Base-by-base conservation (phyloP, 306 rosid species). In the Vigna reflexopilosa region DNA sequence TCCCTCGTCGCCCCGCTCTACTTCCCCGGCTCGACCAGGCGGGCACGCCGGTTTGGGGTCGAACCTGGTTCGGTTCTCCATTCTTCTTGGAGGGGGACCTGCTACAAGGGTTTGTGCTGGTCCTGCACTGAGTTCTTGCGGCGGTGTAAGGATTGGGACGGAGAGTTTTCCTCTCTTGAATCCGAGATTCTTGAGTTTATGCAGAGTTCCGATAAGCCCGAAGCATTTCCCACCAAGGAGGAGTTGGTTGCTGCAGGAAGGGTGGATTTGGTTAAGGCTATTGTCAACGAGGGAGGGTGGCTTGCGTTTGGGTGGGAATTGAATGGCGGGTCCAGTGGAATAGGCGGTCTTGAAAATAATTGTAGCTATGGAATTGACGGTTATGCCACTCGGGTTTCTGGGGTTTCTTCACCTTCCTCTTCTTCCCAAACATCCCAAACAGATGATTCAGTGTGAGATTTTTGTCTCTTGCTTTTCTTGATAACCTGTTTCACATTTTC, bases 231-330 rank as follows among this genome's bases (percentile, higher is more conserved):
- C 22, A 85, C 88, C 20, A 88, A 82, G 85, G 86, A 82, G 56
- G 94, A 96, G 65, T 62, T 96, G 80, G 64, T 93, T 83, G 90
- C 84, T 22, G 87, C 87, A 30, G 99, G 99, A 52, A 89, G 98
- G 87, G 34, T 42, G 65, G 98, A 96, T 85, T 93, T 96, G 83
- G 98, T 56, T 36, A 88, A 88, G 1, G 98, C 90, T 32, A 90
- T 96, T 51, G 83, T 24, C 1, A 77, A 70, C 17, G 82, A 73
- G 87, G 99, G 98, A 50, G 98, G 98, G 2, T 96, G 98, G 98
- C 91, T 96, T 70, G 83, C 90, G n/a, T 72, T 85, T 36, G 98
- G 98, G 49, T 96, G 98, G 99, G 86, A 90, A 88, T 80, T 78
- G 83, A 79, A 83, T 76, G 82, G 77, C 9, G 83, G 81, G 22